Evolutionary conservation across 2,329 filamentous ascomycete species (phyloP), one percentile per base, ranked within the genome.

Genomic region (Aspergillus calidoustus): DNA sequence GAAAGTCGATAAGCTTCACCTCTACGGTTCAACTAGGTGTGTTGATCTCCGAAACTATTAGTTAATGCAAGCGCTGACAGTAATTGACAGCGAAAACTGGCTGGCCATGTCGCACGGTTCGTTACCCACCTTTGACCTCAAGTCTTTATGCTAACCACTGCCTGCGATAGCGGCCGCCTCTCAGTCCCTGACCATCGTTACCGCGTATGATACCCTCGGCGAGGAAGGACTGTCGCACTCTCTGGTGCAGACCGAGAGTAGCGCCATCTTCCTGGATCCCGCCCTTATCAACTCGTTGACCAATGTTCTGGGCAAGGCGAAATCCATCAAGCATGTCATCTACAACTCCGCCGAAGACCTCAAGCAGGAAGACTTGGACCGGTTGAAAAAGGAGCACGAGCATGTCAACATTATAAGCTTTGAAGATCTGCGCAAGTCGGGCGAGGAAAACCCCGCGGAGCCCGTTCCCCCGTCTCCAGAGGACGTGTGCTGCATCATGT

Each of bases 201-300:
- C 94, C 50, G 93, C 93, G 54, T 97, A 97, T 79, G 93, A 97
- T 77, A 96, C 93, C 31, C 89, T 97, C 49, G 93, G 93, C 57
- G 86, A 92, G 71, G 87, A 89, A 64, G 93, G 93, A 51, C 86
- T 97, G 65, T 88, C 90, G 80, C 93, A 96, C 81, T 96, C 93
- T 3, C 86, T 97, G 66, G 83, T 88, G 23, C 91, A 96, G 79
- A 95, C 92, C 57, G 83, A 88, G 64, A 90, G 92, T 56, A 88
- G 88, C 70, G 89, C 89, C 76, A 94, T 97, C 82, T 97, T 93
- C 79, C 85, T 92, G 65, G 93, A 97, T 74, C 90, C 93, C 8
- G 87, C 91, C 69, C 87, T 97, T 54, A 80, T 91, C 56, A 82
- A 83, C 15, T 88, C 88, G 5, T 82, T 89, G 51, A 75, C 82